Conservation (phyloP, 768 basidiomycete species). For the Boletus vinaceobasis region DNA sequence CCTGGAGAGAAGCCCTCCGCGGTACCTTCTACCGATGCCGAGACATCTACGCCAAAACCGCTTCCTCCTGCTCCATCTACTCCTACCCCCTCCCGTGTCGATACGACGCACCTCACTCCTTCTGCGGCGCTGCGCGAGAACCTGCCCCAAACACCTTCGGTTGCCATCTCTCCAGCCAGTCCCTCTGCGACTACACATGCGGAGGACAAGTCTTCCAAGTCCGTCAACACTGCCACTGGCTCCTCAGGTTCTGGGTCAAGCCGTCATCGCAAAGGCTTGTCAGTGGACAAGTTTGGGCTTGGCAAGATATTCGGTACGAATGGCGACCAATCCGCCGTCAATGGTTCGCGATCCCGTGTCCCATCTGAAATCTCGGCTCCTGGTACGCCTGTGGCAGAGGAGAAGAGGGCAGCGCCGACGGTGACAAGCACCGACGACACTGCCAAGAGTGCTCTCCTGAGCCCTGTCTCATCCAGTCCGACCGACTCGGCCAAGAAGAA, state of each 20-base stretch:
- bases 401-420: slow-evolving; percentile 13
- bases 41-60: slow-evolving; percentile 22
- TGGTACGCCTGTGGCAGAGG: slow-evolving; percentile 18
- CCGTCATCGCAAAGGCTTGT: slow-evolving; percentile 65
- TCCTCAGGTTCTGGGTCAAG: slow-evolving; percentile 42
- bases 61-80: slow-evolving; percentile 29
- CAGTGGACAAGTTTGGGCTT: slow-evolving; percentile 76
- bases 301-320: slow-evolving; percentile 65
- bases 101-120: slow-evolving; percentile 20
- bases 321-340: slow-evolving; percentile 31
- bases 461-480: slow-evolving; percentile 32
- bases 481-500: slow-evolving; percentile 48
- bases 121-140: slow-evolving; percentile 28
- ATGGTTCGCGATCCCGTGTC: slow-evolving; percentile 37
- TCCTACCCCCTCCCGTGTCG: slow-evolving; percentile 17
- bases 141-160: slow-evolving; percentile 28
- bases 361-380: slow-evolving; percentile 40
- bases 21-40: slow-evolving; percentile 11
- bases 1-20: slow-evolving; percentile 17
- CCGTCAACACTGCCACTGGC: slow-evolving; percentile 25
- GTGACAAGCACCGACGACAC: slow-evolving; percentile 17
- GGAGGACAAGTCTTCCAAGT: slow-evolving; percentile 29
- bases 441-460: slow-evolving; percentile 33
- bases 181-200: slow-evolving; percentile 35
- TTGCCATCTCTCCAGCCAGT: slow-evolving; percentile 41